Percentiles rank a stretch among this genome's conserved stretches.
These are phyloP conservation scores for Eucalyptus pauciflora DNA, from an alignment of 345 rosid genomes.

Conservation along the genomic window DNA sequence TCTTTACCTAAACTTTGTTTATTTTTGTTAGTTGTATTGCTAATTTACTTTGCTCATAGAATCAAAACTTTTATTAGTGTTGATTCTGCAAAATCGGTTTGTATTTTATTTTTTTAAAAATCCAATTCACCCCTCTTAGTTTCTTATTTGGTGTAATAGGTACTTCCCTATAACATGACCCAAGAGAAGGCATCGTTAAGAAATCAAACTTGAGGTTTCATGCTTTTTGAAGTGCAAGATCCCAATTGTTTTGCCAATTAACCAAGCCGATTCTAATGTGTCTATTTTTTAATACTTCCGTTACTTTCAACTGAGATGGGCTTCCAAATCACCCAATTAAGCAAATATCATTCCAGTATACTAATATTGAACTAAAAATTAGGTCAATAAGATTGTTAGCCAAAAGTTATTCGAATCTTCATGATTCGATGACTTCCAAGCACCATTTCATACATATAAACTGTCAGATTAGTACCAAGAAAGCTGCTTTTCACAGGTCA, in stretches of 20 bases:
- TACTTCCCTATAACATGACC: background rate
- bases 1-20: background rate
- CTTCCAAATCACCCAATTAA: background rate
- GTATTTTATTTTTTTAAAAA: background rate
- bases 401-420: background rate
- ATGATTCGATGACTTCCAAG: background rate
- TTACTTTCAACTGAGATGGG: background rate
- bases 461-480: background rate
- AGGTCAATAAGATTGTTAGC: background rate
- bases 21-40: background rate
- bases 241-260: background rate
- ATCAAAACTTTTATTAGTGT: background rate
- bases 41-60: background rate
- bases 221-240: background rate
- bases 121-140: background rate
- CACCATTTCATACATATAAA: background rate
- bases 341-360: background rate
- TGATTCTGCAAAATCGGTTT: background rate
- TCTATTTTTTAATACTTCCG: background rate
- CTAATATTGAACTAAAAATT: background rate
- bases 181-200: background rate
- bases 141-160: background rate
- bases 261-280: background rate
- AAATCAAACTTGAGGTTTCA: background rate
- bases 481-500: background rate